phyloP scores from a whole-genome alignment of 495 filamentous ascomycete species.

The Oidiodendron maius region DNA sequence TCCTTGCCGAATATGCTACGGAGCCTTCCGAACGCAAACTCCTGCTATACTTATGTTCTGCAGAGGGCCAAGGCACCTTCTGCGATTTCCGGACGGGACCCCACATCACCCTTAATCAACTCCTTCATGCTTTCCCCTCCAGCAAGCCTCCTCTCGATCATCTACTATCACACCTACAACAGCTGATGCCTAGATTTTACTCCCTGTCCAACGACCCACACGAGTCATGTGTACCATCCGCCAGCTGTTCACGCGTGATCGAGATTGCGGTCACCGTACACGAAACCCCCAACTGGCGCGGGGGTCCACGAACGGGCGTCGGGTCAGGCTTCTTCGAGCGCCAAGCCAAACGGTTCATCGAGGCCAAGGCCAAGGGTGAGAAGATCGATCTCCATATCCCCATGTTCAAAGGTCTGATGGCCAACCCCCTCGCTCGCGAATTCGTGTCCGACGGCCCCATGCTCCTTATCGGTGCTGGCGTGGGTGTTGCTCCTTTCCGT shows the following conservation, averaged over 20 bases:
- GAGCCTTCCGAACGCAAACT: slow-evolving; percentile 82
- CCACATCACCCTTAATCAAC: slow-evolving; percentile 75
- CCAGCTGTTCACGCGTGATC: slow-evolving; percentile 69
- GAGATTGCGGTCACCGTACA: slow-evolving; percentile 95
- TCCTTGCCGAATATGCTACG: slow-evolving; percentile 78
- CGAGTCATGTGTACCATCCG: slow-evolving; percentile 63
- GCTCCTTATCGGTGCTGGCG: slow-evolving; percentile 93
- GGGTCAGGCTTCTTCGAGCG: slow-evolving; percentile 84
- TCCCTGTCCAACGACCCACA: slow-evolving; percentile 95
- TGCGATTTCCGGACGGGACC: slow-evolving; percentile 91
- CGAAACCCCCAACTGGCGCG: slow-evolving; percentile 74
- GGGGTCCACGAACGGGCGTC: slow-evolving; percentile 60
- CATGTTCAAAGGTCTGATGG: slow-evolving; percentile 99
- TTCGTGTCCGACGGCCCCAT: slow-evolving; percentile 92
- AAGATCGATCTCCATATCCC: slow-evolving; percentile 67
- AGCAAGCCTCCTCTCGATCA: slow-evolving; percentile 77
- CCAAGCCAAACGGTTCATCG: slow-evolving; percentile 62
- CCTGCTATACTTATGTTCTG: slow-evolving; percentile 74
- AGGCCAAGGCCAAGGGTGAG: slow-evolving; percentile 52
- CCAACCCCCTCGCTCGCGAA: slow-evolving; percentile 85
- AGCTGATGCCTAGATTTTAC: slow-evolving; percentile 96
- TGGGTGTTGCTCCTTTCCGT: slow-evolving; percentile 94
- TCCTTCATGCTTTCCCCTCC: slow-evolving; percentile 88
- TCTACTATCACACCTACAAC: slow-evolving; percentile 73
- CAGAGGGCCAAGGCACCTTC: slow-evolving; percentile 89